Conservation (phyloP, 2,329 filamentous ascomycete genomes). For the Alternaria sp. region DNA sequence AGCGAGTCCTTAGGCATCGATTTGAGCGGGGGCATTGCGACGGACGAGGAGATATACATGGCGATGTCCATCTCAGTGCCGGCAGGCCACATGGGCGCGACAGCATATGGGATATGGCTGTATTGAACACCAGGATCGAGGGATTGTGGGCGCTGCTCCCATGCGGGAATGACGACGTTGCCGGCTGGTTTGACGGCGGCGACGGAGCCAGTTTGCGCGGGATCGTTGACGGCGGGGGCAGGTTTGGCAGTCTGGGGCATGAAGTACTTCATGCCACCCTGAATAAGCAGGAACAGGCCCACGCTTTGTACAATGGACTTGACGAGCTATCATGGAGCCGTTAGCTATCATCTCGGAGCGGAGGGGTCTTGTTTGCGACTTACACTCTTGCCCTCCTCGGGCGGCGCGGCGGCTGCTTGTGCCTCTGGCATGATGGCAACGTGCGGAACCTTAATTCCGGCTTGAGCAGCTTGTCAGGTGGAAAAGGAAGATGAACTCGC, state of each 20-base stretch:
- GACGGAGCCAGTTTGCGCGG: slow-evolving; percentile 25
- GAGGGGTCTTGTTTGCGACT: slow-evolving; percentile 11
- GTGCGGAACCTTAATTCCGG: slow-evolving; percentile 15
- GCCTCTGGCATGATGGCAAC: slow-evolving; percentile 39
- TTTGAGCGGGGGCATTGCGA: slow-evolving; percentile 71
- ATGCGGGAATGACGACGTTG: slow-evolving; percentile 46
- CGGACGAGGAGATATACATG: slow-evolving; percentile 81
- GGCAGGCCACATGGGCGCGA: slow-evolving; percentile 87
- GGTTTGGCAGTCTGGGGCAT: slow-evolving; percentile 47
- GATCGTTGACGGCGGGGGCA: slow-evolving; percentile 18
- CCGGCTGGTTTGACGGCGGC: slow-evolving; percentile 22
- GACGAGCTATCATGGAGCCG: slow-evolving; percentile 32
- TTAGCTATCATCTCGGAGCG: slow-evolving; percentile 19
- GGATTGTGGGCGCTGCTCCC: slow-evolving; percentile 42
- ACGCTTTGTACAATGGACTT: slow-evolving; percentile 60
- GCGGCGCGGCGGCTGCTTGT: slow-evolving; percentile 22
- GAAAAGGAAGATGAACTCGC: background rate
- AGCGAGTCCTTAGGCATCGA: slow-evolving; percentile 70
- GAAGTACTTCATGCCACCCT: slow-evolving; percentile 64
- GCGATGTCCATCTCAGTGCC: slow-evolving; percentile 81
- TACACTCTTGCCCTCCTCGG: slow-evolving; percentile 33
- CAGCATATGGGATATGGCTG: slow-evolving; percentile 68
- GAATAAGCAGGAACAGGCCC: slow-evolving; percentile 64
- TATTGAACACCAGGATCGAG: slow-evolving; percentile 64
- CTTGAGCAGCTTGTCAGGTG: slow-evolving; percentile 11